These are phyloP conservation scores for Solanum ossicruentum DNA, from an alignment of 257 asterid species.

Conservation along the genomic window DNA sequence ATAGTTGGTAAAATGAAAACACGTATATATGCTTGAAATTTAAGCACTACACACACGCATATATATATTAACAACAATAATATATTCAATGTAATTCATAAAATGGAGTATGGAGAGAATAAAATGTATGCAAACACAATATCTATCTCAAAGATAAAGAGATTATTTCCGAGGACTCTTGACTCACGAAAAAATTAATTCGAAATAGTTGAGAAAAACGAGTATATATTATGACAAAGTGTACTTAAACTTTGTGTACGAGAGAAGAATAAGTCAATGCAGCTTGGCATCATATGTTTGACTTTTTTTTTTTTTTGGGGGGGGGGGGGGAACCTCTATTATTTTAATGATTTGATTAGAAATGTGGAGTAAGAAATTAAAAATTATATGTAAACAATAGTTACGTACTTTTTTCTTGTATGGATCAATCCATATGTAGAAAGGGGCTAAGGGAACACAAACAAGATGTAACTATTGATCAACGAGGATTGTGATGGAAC, in stretches of 20 bases:
- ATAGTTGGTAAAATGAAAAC: background rate
- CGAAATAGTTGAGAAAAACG: background rate
- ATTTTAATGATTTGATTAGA: background rate
- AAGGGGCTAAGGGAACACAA: background rate
- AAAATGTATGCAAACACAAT: background rate
- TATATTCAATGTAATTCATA: background rate
- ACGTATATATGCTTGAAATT: background rate
- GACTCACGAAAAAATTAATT: background rate
- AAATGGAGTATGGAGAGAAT: fast-evolving
- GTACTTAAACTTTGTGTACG: background rate
- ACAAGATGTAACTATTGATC: background rate
- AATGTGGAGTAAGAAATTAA: background rate
- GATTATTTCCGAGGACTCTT: fast-evolving
- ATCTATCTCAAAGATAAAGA: background rate
- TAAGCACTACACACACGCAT: background rate
- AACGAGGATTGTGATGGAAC: background rate
- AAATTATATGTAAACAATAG: background rate
- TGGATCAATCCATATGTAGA: background rate
- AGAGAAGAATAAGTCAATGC: background rate
- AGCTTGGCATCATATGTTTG: background rate
- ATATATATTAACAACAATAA: background rate
- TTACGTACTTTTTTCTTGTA: background rate
- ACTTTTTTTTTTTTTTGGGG: background rate
- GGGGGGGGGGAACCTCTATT: background rate
- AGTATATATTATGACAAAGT: background rate